Base-by-base conservation (phyloP, 2,329 filamentous ascomycete genomes). In the Ceratocystis harringtonii region DNA sequence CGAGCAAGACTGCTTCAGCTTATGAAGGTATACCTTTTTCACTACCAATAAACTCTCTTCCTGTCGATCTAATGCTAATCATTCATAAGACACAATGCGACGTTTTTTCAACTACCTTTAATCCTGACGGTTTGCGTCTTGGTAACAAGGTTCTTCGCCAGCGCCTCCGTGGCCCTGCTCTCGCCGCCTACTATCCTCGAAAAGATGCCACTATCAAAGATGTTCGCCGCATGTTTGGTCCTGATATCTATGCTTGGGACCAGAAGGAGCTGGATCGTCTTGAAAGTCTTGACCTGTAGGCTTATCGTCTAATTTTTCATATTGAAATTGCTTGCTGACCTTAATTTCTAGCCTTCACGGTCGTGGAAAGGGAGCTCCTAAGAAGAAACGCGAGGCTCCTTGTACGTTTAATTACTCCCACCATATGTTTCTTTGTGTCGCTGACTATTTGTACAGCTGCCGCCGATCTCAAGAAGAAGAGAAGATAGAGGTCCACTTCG, bases 71-170 rank as follows among this genome's bases (percentile, higher is more conserved):
- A 12, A 55, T 64, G 52, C 72, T 76, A 57, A 75, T 68, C 32
- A 4, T 22, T 10, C 41, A 1, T 52, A 71, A 96, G 92, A 83
- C 84, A 73, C 91, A 92, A 87, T 96, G 90, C 81, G 84, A 86
- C 74, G 84, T 97, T 78, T 99, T 97, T 80, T 87, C 86, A 72
- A 89, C 88, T 62, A 92, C 87, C 64, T 97, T 86, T 80, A 99
- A 99, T 77, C 94, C 94, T 30, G 81, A 90, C 65, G 80, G 85
- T 70, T 75, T 88, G 68, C 89, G 94, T 68, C 84, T 90, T 70
- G 94, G 94, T 72, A 96, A 94, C 78, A 95, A 94, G 76, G 81
- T 99, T 74, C 81, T 99, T 68, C 89, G 92, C 72, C 89, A 96
- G 75, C 85, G 92, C 72, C 80, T 97, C 69, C 85, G 83, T 72